Conservation (phyloP, 164 flowering plant genomes). For the Paratinospora sagittata region DNA sequence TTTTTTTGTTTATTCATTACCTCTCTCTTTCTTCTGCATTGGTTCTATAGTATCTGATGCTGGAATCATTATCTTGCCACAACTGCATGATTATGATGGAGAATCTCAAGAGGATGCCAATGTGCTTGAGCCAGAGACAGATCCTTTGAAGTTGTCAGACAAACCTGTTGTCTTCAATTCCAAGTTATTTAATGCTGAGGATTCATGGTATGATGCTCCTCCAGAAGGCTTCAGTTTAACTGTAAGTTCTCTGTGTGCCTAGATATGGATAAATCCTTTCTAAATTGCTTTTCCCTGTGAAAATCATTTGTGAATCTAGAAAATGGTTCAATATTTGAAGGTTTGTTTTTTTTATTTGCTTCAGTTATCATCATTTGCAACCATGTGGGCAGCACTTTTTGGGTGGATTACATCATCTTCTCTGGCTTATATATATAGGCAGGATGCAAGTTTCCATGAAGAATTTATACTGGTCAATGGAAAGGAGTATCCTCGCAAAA, state of each 20-base stretch:
- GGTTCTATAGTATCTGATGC: conserved; percentile 55
- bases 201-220: conserved; percentile 73
- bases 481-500: conserved; percentile 60
- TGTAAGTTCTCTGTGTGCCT: conserved; percentile 38
- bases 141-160: conserved; percentile 45
- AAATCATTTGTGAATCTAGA: not conserved
- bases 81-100: conserved; percentile 23
- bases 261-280: not conserved
- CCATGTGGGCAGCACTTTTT: conserved; percentile 81
- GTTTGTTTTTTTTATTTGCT: conserved; percentile 6
- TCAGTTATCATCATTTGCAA: conserved; percentile 79
- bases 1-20: not conserved
- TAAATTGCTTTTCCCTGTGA: not conserved
- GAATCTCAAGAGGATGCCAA: conserved; percentile 24
- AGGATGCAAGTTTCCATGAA: conserved; percentile 55
- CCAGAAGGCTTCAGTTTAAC: conserved; percentile 76
- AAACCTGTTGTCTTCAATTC: conserved; percentile 39
- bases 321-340: not conserved
- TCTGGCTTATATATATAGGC: conserved; percentile 82
- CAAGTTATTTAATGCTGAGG: conserved; percentile 50
- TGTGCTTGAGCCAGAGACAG: conserved; percentile 29
- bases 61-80: conserved; percentile 57
- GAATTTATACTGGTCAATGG: conserved; percentile 62
- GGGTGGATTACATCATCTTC: conserved; percentile 86
- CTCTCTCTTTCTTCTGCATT: conserved; percentile 6